A percentile compares a stretch with the other conserved stretches of the same genome.
These are phyloP conservation scores for Urochloa ruziziensis DNA, from an alignment of 176 grass and related monocot genomes.

Conservation along the genomic window DNA sequence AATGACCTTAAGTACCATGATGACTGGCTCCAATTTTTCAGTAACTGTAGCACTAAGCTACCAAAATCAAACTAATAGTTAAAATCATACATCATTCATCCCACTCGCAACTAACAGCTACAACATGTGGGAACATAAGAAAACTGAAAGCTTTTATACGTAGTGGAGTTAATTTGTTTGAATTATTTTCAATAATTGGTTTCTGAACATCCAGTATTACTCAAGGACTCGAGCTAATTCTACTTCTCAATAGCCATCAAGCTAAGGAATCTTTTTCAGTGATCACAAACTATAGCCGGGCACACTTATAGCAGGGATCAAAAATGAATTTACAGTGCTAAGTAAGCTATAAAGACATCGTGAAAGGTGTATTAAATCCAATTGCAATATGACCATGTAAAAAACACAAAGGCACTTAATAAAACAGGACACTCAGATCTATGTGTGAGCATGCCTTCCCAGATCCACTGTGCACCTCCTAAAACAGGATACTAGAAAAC, in stretches of 20 bases:
- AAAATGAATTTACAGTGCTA: background rate
- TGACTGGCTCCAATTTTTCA: background rate
- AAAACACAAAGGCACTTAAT: conserved; percentile 5
- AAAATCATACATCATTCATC: background rate
- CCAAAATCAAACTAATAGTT: background rate
- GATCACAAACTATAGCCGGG: background rate
- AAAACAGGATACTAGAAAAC: background rate
- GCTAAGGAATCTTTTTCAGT: background rate
- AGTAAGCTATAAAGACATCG: background rate
- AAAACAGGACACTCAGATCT: background rate
- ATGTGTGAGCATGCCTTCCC: background rate
- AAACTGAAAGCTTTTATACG: background rate
- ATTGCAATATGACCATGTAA: background rate
- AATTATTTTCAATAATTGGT: background rate
- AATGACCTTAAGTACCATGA: background rate
- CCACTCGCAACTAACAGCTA: background rate
- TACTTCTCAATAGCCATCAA: background rate
- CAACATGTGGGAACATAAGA: background rate
- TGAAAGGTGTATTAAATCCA: background rate
- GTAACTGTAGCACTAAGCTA: background rate
- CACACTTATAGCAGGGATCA: background rate
- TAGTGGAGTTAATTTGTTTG: background rate
- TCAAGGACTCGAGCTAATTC: background rate
- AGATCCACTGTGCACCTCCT: background rate
- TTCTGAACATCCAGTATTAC: background rate